phyloP scores from a whole-genome alignment of 83 land plant species.

The Picea engelmannii region DNA sequence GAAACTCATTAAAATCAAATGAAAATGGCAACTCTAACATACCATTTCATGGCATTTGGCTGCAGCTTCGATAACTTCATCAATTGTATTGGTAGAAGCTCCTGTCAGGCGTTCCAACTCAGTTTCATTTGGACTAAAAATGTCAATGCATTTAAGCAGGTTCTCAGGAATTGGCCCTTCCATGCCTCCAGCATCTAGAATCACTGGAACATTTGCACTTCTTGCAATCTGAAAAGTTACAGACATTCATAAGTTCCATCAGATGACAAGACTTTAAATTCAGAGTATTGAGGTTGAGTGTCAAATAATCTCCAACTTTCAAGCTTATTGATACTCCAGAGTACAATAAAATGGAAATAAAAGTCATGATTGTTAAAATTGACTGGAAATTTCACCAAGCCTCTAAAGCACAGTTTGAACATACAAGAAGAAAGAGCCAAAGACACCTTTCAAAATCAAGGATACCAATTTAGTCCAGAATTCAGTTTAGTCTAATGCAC shows the following conservation, averaged over 20 bases:
- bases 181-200: conserved; percentile 95
- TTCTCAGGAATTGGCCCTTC: conserved; percentile 79
- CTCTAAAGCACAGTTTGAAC: neutral
- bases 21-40: conserved; percentile 8
- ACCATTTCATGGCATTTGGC: conserved; percentile 79
- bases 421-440: neutral
- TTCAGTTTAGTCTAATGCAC: too few species aligned
- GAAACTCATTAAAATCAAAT: too few species aligned
- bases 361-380: too few species aligned
- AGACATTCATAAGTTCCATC: too few species aligned
- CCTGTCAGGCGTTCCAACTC: conserved; percentile 82
- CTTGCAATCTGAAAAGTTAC: conserved; percentile 68
- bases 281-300: neutral
- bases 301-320: neutral
- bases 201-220: conserved; percentile 85
- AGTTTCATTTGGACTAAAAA: conserved; percentile 91
- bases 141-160: conserved; percentile 60
- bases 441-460: too few species aligned
- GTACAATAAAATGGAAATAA: neutral
- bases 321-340: neutral
- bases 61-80: conserved; percentile 72
- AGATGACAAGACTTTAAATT: neutral
- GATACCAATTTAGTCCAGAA: too few species aligned
- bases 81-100: conserved; percentile 66
- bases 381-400: too few species aligned